These are phyloP conservation scores for Yamadazyma kitorensis DNA, from an alignment of 805 yeast species.

Conservation along the genomic window DNA sequence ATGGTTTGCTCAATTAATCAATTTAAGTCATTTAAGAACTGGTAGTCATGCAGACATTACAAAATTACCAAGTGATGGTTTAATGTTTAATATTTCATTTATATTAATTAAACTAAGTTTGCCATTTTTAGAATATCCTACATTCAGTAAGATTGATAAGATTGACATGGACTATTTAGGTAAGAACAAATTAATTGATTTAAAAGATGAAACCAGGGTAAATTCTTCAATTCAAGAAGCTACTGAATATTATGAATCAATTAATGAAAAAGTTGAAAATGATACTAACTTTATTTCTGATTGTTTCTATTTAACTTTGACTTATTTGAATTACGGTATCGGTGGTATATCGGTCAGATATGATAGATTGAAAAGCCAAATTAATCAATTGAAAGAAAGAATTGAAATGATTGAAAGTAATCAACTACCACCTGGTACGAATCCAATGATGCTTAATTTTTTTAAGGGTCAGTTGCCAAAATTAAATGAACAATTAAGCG, in stretches of 20 bases:
- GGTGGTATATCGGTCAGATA: constrained; percentile 68
- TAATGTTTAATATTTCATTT: constrained; percentile 73
- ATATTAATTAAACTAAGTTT: constrained; percentile 69
- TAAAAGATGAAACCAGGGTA: constrained; percentile 78
- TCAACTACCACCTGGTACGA: constrained; percentile 23
- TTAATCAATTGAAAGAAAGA: constrained; percentile 49
- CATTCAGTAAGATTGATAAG: constrained; percentile 66
- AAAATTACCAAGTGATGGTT: constrained; percentile 70
- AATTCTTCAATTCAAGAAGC: constrained; percentile 75
- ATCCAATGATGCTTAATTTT: constrained; percentile 22
- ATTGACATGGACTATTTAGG: constrained; percentile 72
- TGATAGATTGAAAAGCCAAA: constrained; percentile 49
- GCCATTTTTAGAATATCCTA: constrained; percentile 72
- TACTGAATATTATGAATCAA: constrained; percentile 48
- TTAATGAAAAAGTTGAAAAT: constrained; percentile 30
- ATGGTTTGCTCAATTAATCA: constrained; percentile 72
- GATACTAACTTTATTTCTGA: constrained; percentile 82
- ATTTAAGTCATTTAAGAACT: constrained; percentile 80
- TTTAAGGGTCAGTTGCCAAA: constrained; percentile 46
- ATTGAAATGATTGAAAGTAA: constrained; percentile 43
- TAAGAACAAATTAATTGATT: constrained; percentile 52
- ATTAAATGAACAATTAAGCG: constrained; percentile 35
- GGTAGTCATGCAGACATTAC: constrained; percentile 76
- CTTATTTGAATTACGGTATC: constrained; percentile 83
- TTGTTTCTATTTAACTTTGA: constrained; percentile 74